phyloP scores from a whole-genome alignment of 208 protist genomes.

The Trypanosoma melophagium region DNA sequence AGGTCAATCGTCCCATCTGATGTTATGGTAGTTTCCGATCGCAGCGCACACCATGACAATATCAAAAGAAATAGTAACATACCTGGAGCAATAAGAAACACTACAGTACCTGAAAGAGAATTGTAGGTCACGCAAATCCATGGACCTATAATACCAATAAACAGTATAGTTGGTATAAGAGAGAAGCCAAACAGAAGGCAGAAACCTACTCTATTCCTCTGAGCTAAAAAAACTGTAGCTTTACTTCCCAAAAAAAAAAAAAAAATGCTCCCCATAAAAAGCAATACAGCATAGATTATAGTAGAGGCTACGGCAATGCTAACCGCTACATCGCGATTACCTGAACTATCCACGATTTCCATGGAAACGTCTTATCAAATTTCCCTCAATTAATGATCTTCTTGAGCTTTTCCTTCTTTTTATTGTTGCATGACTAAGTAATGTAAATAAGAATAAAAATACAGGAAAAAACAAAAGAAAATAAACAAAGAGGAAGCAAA shows the following conservation, averaged over 20 bases:
- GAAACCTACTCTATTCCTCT: conserved; percentile 23
- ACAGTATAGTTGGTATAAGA: conserved; percentile 50
- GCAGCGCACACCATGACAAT: conserved; percentile 28
- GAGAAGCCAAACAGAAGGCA: conserved; percentile 50
- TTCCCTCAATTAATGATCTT: no score
- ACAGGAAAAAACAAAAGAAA: no score
- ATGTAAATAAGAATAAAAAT: no score
- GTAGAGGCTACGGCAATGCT: conserved; percentile 59
- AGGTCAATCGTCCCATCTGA: conserved; percentile 3
- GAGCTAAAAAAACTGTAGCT: conserved; percentile 2
- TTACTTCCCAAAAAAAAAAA: conserved; percentile 29
- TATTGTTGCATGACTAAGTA: no score
- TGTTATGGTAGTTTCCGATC: conserved; percentile 13
- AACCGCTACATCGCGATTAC: not conserved
- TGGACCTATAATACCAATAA: conserved; percentile 41
- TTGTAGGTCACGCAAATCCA: conserved; percentile 53
- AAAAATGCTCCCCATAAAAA: conserved; percentile 36
- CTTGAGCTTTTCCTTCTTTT: no score
- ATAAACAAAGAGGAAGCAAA: no score
- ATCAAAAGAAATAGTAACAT: conserved; percentile 38
- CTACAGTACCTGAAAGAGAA: conserved; percentile 31
- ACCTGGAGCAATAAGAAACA: conserved; percentile 47
- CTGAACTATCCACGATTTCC: not conserved
- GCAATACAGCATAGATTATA: conserved; percentile 42
- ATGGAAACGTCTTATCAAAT: not conserved